Percentiles rank a stretch among this genome's conserved stretches.
Evolutionary conservation across 352 stramenopile genomes (phyloP).

Genomic region (Pythium utonaiense): DNA sequence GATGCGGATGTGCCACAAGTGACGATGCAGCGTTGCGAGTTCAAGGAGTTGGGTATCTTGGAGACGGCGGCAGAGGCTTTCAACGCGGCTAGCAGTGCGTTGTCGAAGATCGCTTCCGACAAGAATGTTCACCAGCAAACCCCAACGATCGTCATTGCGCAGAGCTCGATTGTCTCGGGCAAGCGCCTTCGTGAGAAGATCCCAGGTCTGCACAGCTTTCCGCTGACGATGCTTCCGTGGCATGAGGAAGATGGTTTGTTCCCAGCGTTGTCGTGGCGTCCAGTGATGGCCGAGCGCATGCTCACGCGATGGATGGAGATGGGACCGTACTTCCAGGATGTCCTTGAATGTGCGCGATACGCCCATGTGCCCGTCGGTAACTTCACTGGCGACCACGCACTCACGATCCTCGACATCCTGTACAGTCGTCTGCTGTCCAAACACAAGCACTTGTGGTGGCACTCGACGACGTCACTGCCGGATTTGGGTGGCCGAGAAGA

Average conservation of each 20-base stretch:
- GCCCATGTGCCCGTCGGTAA: conserved; percentile 95
- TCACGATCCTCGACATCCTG: conserved; percentile 92
- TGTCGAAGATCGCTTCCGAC: conserved; percentile 82
- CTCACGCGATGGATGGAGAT: conserved; percentile 78
- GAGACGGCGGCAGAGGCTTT: conserved; percentile 80
- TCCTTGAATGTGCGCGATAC: conserved; percentile 81
- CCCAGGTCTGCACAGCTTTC: conserved; percentile 90
- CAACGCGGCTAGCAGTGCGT: conserved; percentile 76
- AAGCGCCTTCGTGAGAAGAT: conserved; percentile 77
- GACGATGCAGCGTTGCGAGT: conserved; percentile 46
- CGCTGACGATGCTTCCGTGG: conserved; percentile 87
- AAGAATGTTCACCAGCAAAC: conserved; percentile 57
- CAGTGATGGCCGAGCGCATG: conserved; percentile 73
- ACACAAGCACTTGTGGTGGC: conserved; percentile 96
- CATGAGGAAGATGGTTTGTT: conserved; percentile 77
- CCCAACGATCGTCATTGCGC: conserved; percentile 88
- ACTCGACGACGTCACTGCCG: conserved; percentile 81
- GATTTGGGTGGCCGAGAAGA: conserved; percentile 88
- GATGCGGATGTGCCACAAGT: conserved; percentile 26
- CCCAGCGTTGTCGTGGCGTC: conserved; percentile 94
- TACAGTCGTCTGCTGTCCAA: conserved; percentile 90
- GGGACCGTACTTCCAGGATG: conserved; percentile 87
- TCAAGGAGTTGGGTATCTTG: conserved; percentile 69
- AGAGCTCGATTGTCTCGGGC: conserved; percentile 56
- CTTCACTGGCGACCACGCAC: conserved; percentile 88